Conservation (phyloP, 192 early-diverging fungal genomes). For the Gamsiella multidivaricata region DNA sequence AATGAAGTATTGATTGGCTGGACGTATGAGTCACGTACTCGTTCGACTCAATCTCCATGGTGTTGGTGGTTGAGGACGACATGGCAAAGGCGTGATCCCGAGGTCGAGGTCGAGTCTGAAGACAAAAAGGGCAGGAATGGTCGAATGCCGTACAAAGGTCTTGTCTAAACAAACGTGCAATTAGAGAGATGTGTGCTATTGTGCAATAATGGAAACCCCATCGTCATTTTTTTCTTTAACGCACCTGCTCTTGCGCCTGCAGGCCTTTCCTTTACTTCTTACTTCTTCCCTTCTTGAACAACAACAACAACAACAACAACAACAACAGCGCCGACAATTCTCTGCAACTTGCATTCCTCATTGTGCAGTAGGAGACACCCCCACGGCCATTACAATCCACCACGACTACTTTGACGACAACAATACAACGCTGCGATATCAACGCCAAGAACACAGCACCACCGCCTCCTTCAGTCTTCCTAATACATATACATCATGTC, state of each 20-base stretch:
- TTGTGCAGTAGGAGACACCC: too few relatives aligned
- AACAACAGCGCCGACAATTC: too few relatives aligned
- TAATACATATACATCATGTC: constrained; percentile 24
- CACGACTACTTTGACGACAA: too few relatives aligned
- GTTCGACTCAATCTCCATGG: constrained; percentile 69
- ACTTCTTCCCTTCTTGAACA: too few relatives aligned
- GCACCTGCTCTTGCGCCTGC: background rate
- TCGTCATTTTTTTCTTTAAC: background rate
- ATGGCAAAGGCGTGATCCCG: constrained; percentile 1
- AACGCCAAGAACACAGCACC: background rate
- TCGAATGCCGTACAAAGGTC: background rate
- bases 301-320: too few relatives aligned
- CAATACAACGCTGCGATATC: background rate
- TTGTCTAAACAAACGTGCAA: constrained; percentile 8
- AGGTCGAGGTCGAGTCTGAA: background rate
- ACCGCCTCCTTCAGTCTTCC: background rate
- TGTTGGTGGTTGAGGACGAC: constrained; percentile 23
- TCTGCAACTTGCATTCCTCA: too few relatives aligned
- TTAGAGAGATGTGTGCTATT: background rate
- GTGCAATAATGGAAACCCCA: too few relatives aligned
- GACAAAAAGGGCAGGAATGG: background rate
- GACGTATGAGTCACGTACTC: constrained; percentile 58
- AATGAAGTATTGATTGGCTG: too few relatives aligned
- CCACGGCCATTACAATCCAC: too few relatives aligned
- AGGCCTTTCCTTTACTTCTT: too few relatives aligned